Conservation (phyloP, 192 early-diverging fungal species). For the Podochytrium sp. region DNA sequence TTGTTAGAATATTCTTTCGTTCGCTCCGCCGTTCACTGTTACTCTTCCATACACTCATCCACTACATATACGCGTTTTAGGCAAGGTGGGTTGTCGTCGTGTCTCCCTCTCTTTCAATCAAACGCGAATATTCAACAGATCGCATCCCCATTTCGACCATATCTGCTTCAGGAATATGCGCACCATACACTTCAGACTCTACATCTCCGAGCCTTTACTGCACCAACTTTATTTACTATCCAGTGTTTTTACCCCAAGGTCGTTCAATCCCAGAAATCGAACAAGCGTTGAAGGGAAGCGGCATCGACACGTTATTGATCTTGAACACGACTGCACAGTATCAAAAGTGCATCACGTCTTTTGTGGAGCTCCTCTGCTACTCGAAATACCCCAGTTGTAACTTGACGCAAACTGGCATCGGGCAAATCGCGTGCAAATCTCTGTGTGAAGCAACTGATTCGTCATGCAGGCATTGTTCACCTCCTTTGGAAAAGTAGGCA, state of each 20-base stretch:
- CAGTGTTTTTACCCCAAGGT: background rate
- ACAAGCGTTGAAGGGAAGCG: background rate
- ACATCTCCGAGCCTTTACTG: conserved; percentile 12
- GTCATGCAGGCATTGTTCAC: background rate
- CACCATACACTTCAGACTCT: background rate
- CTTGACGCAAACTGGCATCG: background rate
- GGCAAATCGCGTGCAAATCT: background rate
- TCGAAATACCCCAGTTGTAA: conserved; percentile 4
- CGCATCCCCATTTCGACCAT: no score
- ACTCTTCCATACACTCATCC: no score
- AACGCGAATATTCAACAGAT: no score
- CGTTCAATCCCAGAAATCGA: background rate
- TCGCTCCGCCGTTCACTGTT: no score
- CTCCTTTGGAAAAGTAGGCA: conserved; percentile 17
- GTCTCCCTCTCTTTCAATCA: no score
- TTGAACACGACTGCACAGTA: conserved; percentile 1
- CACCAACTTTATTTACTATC: conserved; percentile 4
- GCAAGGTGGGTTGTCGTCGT: no score
- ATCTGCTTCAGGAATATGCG: no score
- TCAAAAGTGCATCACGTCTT: background rate
- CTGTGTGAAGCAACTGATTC: conserved; percentile 3
- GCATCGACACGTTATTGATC: conserved; percentile 4
- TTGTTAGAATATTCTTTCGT: no score
- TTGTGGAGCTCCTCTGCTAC: conserved; percentile 8
- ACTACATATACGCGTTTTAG: no score